These are phyloP conservation scores for Globisporangium barbulae DNA, from an alignment of 352 stramenopile genomes.

Conservation along the genomic window DNA sequence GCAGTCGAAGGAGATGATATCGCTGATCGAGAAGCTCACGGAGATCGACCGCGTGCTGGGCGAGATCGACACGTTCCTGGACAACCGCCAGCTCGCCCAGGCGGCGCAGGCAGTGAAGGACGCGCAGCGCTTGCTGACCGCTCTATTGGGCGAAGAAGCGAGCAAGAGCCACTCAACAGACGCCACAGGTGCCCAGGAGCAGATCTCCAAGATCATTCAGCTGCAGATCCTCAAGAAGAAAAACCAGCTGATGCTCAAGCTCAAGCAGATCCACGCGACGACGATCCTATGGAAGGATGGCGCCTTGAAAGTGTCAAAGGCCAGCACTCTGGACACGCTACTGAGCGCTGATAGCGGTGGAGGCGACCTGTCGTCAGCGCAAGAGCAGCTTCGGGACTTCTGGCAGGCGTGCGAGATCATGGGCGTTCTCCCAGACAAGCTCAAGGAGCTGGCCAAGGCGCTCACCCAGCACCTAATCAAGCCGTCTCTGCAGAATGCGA, in stretches of 20 bases:
- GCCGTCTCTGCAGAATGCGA: constrained; percentile 34
- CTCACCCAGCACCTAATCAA: constrained; percentile 48
- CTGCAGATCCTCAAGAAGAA: constrained; percentile 54
- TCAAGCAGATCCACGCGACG: constrained; percentile 44
- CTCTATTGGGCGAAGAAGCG: constrained; percentile 18
- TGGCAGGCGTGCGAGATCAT: constrained; percentile 58
- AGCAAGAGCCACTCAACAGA: not conserved
- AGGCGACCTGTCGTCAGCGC: not conserved
- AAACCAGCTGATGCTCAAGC: constrained; percentile 41
- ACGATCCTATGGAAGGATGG: constrained; percentile 40
- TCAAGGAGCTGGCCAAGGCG: constrained; percentile 59
- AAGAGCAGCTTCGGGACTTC: constrained; percentile 34
- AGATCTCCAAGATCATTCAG: constrained; percentile 39
- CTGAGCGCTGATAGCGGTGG: not conserved
- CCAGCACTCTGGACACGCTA: not conserved
- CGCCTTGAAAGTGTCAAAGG: constrained; percentile 27
- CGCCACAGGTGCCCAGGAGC: not conserved
- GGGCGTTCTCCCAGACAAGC: constrained; percentile 31
- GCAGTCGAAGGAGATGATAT: constrained; percentile 57
- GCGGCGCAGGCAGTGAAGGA: constrained; percentile 39
- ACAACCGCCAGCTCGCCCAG: constrained; percentile 39
- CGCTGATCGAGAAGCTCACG: constrained; percentile 66
- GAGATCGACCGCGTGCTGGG: constrained; percentile 47
- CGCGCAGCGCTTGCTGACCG: constrained; percentile 33
- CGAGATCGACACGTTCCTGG: constrained; percentile 47